Evolutionary conservation across 2,329 filamentous ascomycete species (phyloP), one percentile per base, ranked within the genome.

Genomic region (Sordariomycetes sp.): DNA sequence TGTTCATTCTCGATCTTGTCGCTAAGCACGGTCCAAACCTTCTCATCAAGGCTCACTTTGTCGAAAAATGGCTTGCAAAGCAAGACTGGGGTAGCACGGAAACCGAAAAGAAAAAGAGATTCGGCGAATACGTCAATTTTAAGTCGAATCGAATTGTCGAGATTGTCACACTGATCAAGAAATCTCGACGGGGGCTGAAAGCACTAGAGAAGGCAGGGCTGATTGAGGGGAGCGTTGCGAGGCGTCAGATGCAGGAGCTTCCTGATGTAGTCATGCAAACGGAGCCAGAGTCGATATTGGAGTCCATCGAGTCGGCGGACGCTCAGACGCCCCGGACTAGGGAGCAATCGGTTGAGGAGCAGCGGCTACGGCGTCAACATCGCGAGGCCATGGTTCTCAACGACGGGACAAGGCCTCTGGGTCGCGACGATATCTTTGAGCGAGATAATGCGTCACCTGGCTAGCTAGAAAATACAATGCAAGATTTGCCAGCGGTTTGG

Each of bases 301-400:
- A 21, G 46, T 49, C 11, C 43, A 46, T 49, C 8, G 45, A 44
- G 21, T 32, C 42, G 8, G 35, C 41, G 3, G 55, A 54, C 19
- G 14, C 21, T 8, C 35, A 33, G 18, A 14, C 45, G 6, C 46
- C 54, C 21, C 47, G 59, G 23, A 50, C 54, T 3, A 46, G 66
- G 39, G 71, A 75, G 37, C 71, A 75, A 51, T 76, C 66, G 39
- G 64, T 59, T 6, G 78, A 78, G 50, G 84, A 90, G 53, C 79
- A 84, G 47, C 73, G 81, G 34, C 65, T 88, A 39, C 68, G 86
- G 39, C 72, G 87, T 43, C 72, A 85, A 32, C 73, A 90, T 49
- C 72, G 87, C 44, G 86, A 94, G 61, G 87, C 86, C 5, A 88
- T 95, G 74, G 87, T 95, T 15, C 64, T 94, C 37, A 90, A 87